Percentiles rank a stretch among this genome's conserved stretches.
Evolutionary conservation across 768 basidiomycete genomes (phyloP).

Genomic region (Collybia sordida): DNA sequence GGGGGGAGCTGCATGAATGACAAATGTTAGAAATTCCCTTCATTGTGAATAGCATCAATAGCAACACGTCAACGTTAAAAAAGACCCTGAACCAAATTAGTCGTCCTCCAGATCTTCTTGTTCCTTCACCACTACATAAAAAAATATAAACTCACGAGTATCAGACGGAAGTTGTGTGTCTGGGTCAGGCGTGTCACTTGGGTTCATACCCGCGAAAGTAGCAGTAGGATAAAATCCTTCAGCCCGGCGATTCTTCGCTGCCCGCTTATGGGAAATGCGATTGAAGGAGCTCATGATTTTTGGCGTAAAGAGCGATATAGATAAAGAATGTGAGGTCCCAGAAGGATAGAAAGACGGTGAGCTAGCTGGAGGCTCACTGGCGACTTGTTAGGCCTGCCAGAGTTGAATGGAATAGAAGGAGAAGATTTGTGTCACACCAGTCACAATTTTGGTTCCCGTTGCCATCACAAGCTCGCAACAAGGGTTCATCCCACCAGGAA

Average conservation of each 20-base stretch:
- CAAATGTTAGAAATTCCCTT: background rate
- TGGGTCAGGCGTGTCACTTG: background rate
- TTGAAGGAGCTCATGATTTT: conserved; percentile 13
- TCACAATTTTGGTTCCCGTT: too few species aligned
- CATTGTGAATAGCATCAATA: background rate
- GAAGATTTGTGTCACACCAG: too few species aligned
- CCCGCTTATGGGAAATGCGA: conserved; percentile 13
- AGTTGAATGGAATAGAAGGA: too few species aligned
- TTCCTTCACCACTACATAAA: background rate
- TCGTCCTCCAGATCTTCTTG: background rate
- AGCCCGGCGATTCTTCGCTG: conserved; percentile 13
- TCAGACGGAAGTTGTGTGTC: conserved; percentile 3
- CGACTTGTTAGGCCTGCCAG: too few species aligned
- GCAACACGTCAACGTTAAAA: too few species aligned
- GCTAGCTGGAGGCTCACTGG: background rate
- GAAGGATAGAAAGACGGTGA: conserved; percentile 6
- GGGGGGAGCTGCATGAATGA: background rate
- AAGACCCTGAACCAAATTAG: too few species aligned
- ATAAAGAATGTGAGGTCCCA: conserved; percentile 22
- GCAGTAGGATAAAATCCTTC: conserved; percentile 18
- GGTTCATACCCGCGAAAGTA: conserved; percentile 8
- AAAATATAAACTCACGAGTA: conserved; percentile 2
- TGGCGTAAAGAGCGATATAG: conserved; percentile 13
- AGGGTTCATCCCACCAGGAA: too few species aligned
- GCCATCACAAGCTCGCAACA: too few species aligned